Evolutionary conservation across 1,139 yeast species (phyloP), one percentile per base, ranked within the genome.

Genomic region (Candida tropicalis): DNA sequence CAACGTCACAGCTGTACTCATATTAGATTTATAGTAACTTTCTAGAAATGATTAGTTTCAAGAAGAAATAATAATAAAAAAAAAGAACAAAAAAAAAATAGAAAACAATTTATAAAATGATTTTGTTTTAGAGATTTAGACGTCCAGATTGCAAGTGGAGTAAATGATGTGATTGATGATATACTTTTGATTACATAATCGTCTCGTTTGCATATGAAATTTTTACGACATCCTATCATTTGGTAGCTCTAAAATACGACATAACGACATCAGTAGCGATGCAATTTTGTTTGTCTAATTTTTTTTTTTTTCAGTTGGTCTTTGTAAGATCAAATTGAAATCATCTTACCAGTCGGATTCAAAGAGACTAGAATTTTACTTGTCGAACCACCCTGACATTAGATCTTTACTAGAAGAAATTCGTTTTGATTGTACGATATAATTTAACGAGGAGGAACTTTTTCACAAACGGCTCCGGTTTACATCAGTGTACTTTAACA

Each of bases 1-100:
- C 29, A 40, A 29, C 1, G 39, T 32, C n/a, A 35, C 17, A 20
- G 36, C 39, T 10, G 42, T 15, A 29, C 35, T 35, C 42, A 40
- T 40, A 2, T 3, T 3, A 20, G 2, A 20, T 6, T 20, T 6
- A 20, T 4, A 6, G 23, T 20, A 6, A n/a, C n/a, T n/a, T n/a
- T n/a, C n/a, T n/a, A n/a, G n/a, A n/a, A n/a, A n/a, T n/a, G n/a
- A n/a, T n/a, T n/a, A n/a, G n/a, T n/a, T 3, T 10, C 12, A 18
- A 15, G 13, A 7, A 10, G 23, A 10, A n/a, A 31, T 9, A 17
- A 11, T 8, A 16, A 35, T 9, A 15, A 12, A 13, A 12, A 15
- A 12, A 27, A 27, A 27, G n/a, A 26, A 23, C 15, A 11, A 38
- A 5, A 22, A 26, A 13, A 13, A 25, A 35, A 35, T 8, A 20